phyloP scores from a whole-genome alignment of 2,329 filamentous ascomycete species.

The Phyllosticta citrichinensis region DNA sequence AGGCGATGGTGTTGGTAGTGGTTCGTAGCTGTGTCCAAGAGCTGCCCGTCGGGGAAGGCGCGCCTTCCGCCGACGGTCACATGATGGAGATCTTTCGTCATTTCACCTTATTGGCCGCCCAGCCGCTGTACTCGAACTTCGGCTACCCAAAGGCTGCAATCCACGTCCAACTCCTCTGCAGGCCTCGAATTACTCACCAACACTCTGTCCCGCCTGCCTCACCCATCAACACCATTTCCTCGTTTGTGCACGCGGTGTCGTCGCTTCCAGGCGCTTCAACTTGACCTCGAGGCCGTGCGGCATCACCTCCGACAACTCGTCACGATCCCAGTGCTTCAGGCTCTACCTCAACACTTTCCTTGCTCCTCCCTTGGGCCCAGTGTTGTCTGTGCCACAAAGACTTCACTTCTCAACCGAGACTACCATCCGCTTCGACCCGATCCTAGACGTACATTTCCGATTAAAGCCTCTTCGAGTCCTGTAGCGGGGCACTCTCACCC shows the following conservation, averaged over 20 bases:
- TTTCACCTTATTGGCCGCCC: conserved; percentile 2
- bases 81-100: not conserved
- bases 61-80: not conserved
- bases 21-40: conserved; percentile 8
- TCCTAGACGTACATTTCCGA: not conserved
- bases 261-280: not conserved
- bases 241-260: not conserved
- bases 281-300: not conserved
- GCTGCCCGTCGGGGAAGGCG: not conserved
- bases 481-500: not conserved
- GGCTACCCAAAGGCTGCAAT: conserved; percentile 6
- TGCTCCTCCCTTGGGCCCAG: not conserved
- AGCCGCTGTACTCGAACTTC: not conserved
- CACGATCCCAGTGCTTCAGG: not conserved
- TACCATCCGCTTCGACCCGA: not conserved
- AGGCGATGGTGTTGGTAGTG: conserved; percentile 19
- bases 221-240: not conserved
- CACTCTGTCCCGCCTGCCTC: not conserved
- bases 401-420: not conserved
- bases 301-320: not conserved
- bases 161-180: conserved; percentile 4
- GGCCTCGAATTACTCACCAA: not conserved
- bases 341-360: not conserved
- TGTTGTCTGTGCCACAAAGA: not conserved
- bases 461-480: not conserved